A percentile compares a stretch with the other conserved stretches of the same genome.
These are phyloP conservation scores for Sequoiadendron giganteum DNA, from an alignment of 75 land plant genomes.

Conservation along the genomic window DNA sequence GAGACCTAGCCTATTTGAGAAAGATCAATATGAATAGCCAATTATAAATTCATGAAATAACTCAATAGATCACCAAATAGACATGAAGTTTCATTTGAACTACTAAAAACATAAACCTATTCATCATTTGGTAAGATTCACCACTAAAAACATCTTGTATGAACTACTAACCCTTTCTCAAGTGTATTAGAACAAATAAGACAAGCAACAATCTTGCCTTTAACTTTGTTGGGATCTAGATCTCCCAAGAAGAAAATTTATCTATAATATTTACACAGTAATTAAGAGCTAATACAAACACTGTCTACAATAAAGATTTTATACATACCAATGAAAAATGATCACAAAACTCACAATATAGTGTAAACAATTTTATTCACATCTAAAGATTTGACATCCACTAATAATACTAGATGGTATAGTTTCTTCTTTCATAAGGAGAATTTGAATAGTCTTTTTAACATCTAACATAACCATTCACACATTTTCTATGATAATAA, in stretches of 20 bases:
- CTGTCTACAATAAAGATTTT: no score
- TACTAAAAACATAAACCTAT: no score
- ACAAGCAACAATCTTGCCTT: conserved; percentile 34
- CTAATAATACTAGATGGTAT: conserved; percentile 19
- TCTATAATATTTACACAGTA: not conserved
- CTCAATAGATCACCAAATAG: no score
- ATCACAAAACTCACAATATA: no score
- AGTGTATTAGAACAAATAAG: conserved; percentile 10
- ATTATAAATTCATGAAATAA: no score
- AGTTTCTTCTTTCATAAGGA: not conserved
- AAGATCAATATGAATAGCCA: no score
- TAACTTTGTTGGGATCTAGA: conserved; percentile 26
- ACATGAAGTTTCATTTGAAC: no score
- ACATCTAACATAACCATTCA: not conserved
- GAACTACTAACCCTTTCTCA: conserved; percentile 14
- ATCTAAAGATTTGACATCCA: conserved; percentile 3
- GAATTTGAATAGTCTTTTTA: conserved; percentile 15
- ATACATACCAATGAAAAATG: no score
- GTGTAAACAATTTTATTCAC: not conserved
- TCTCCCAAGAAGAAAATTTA: conserved; percentile 8
- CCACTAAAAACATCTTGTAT: no score
- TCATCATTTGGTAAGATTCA: no score
- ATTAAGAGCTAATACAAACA: no score
- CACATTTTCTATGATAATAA: not conserved
- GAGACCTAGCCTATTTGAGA: no score